Evolutionary conservation across 495 filamentous ascomycete species (phyloP).

Genomic region (Tuber indicum): DNA sequence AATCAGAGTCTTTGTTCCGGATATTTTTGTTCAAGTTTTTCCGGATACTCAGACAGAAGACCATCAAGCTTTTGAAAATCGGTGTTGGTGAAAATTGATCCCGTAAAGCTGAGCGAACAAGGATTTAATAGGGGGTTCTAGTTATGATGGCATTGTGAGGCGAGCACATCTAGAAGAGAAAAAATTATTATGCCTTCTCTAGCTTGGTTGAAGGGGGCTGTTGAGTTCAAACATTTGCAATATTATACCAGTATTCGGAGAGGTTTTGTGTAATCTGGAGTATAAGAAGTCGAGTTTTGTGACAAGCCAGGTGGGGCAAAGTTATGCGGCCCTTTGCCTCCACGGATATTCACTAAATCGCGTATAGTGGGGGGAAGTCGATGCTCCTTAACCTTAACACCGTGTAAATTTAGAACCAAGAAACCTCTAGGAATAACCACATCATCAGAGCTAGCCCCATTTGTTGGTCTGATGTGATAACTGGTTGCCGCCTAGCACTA

Average conservation of each 20-base stretch:
- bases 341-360: too few relatives aligned
- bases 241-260: constrained; percentile 49
- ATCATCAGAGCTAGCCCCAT: too few relatives aligned
- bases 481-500: too few relatives aligned
- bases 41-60: constrained; percentile 46
- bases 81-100: constrained; percentile 50
- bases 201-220: constrained; percentile 50
- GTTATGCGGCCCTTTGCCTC: too few relatives aligned
- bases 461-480: too few relatives aligned
- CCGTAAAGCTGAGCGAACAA: constrained; percentile 55
- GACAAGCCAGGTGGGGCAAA: too few relatives aligned
- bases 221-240: constrained; percentile 39
- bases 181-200: constrained; percentile 57
- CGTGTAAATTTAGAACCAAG: too few relatives aligned
- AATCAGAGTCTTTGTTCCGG: constrained; percentile 47
- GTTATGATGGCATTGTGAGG: constrained; percentile 28
- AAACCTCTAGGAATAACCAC: too few relatives aligned
- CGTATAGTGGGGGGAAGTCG: too few relatives aligned
- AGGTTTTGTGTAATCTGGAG: too few relatives aligned
- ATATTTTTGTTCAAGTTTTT: constrained; percentile 49
- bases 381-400: too few relatives aligned
- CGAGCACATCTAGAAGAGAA: constrained; percentile 55
- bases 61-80: constrained; percentile 46
- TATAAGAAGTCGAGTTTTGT: too few relatives aligned
- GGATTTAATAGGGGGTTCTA: constrained; percentile 33